These are phyloP conservation scores for Litchi chinensis DNA, from an alignment of 345 rosid genomes.

Conservation along the genomic window DNA sequence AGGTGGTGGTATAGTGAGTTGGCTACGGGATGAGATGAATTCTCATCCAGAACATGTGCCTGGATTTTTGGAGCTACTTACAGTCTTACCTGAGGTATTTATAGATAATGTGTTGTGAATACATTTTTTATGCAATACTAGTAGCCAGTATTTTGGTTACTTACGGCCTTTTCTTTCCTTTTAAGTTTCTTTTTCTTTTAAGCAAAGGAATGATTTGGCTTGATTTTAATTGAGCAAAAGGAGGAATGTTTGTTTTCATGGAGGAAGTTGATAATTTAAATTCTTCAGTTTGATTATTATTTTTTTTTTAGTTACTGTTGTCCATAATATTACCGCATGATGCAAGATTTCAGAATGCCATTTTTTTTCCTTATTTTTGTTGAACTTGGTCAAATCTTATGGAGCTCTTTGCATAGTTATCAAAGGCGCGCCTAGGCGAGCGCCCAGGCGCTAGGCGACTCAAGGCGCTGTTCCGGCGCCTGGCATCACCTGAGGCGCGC, in stretches of 20 bases:
- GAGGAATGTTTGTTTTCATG: neutral
- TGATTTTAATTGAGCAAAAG: neutral
- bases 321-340: neutral
- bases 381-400: neutral
- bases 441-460: too few species aligned
- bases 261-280: neutral
- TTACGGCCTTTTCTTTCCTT: neutral
- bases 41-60: slow-evolving; percentile 89
- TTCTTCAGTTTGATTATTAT: neutral
- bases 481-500: too few species aligned
- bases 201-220: neutral
- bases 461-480: too few species aligned
- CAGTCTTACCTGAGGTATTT: slow-evolving; percentile 94
- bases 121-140: neutral
- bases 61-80: slow-evolving; percentile 94
- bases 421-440: too few species aligned
- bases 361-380: neutral
- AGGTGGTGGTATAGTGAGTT: slow-evolving; percentile 87
- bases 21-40: slow-evolving; percentile 96
- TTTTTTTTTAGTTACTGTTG: neutral
- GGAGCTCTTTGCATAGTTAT: neutral
- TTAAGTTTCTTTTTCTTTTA: neutral
- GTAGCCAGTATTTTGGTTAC: neutral
- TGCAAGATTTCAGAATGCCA: neutral
- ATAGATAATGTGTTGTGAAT: slow-evolving; percentile 9